phyloP scores from a whole-genome alignment of 2,329 filamentous ascomycete species.

The Hypoxylon sp. region DNA sequence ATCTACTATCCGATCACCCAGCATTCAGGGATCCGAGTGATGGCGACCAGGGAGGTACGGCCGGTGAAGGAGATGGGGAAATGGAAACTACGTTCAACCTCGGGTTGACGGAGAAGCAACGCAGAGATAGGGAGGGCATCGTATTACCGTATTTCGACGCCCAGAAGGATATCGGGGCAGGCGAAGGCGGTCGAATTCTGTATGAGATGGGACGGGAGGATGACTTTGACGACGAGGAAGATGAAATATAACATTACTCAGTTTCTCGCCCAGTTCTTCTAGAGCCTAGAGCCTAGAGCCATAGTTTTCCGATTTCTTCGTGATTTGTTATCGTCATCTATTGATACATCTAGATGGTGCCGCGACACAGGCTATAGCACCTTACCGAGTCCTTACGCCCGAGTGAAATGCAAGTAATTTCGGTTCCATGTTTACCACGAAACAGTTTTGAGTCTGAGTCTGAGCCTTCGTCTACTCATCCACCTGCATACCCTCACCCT shows the following conservation, averaged over 20 bases:
- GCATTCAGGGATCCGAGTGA: conserved; percentile 67
- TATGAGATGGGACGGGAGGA: conserved; percentile 98
- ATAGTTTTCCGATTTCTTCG: conserved; percentile 27
- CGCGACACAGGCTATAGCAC: conserved; percentile 23
- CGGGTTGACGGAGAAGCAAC: conserved; percentile 90
- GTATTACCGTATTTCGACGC: conserved; percentile 97
- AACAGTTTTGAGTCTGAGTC: neutral
- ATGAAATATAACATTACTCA: conserved; percentile 50
- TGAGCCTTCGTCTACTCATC: conserved; percentile 52
- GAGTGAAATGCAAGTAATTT: conserved; percentile 37
- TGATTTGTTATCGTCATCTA: conserved; percentile 40
- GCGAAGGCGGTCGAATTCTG: conserved; percentile 91
- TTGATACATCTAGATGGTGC: conserved; percentile 44
- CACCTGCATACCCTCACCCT: conserved; percentile 62
- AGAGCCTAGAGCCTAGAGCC: neutral
- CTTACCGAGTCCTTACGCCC: conserved; percentile 34
- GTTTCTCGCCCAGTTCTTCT: conserved; percentile 25
- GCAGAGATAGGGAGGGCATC: conserved; percentile 86
- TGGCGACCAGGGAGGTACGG: conserved; percentile 47
- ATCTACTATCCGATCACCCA: conserved; percentile 82
- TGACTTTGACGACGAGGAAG: conserved; percentile 91
- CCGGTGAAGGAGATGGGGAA: conserved; percentile 56
- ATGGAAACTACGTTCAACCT: conserved; percentile 86
- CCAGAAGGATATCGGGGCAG: conserved; percentile 81
- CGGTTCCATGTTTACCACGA: conserved; percentile 8